Conservation (phyloP, 2,329 filamentous ascomycete genomes). For the Parastagonospora avenae region DNA sequence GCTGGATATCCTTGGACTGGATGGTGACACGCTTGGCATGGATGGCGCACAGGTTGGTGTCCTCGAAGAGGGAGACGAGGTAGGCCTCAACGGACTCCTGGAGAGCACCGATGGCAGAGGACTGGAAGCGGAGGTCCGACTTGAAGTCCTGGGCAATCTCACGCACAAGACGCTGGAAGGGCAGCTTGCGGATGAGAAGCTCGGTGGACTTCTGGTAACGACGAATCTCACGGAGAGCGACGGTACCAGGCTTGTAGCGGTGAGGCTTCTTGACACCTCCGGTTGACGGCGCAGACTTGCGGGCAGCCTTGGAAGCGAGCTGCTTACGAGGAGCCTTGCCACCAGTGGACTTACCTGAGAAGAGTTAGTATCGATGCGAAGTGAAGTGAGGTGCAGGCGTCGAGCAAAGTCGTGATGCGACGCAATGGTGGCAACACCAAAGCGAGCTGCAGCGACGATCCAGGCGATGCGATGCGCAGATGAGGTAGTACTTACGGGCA, state of each 20-base stretch:
- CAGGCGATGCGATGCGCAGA: constrained; percentile 17
- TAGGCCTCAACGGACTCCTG: constrained; percentile 99
- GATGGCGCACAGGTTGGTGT: constrained; percentile 98
- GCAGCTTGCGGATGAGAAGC: constrained; percentile 79
- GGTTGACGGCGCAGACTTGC: constrained; percentile 96
- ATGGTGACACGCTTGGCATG: constrained; percentile 99
- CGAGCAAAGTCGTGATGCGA: constrained; percentile 22
- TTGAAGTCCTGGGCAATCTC: constrained; percentile 72
- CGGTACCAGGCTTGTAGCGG: constrained; percentile 66
- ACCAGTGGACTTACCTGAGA: constrained; percentile 73
- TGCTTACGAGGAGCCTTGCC: constrained; percentile 85
- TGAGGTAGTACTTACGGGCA: constrained; percentile 55
- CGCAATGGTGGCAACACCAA: constrained; percentile 17
- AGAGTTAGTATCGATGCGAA: constrained; percentile 38
- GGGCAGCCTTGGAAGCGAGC: constrained; percentile 98
- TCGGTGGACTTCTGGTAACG: constrained; percentile 89
- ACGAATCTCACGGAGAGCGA: constrained; percentile 89
- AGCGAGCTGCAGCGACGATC: constrained; percentile 23
- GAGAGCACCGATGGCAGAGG: constrained; percentile 92
- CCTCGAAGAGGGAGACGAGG: constrained; percentile 96
- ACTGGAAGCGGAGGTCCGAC: constrained; percentile 89
- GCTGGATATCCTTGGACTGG: constrained; percentile 96
- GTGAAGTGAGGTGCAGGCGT: constrained; percentile 11
- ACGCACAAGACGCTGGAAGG: constrained; percentile 78
- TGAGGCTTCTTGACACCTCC: constrained; percentile 68